Evolutionary conservation across 2,329 filamentous ascomycete genomes (phyloP), one percentile per base, ranked within the genome.

Genomic region (Phialophora expanda): DNA sequence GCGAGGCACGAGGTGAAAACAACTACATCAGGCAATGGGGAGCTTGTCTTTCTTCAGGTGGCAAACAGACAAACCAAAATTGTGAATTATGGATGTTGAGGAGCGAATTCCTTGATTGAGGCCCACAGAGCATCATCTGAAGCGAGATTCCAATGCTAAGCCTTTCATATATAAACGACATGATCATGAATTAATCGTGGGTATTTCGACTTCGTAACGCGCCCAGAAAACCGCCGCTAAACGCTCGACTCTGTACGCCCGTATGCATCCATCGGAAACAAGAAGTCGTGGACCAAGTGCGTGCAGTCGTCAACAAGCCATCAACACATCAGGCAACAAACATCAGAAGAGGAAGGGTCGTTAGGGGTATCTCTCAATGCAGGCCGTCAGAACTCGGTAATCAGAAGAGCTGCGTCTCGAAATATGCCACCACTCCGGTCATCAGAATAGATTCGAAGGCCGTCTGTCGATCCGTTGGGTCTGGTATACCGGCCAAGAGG

Each of bases 331-430:
- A 64, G 55, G 28, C 32, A 57, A 68, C 66, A 38, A 30, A 9
- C 56, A 63, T 26, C 46, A 38, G 58, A 62, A 44, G 32, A 38
- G 44, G 24, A 60, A 51, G 34, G 59, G 59, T 68, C 64, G 64
- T 66, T 54, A 69, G 44, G 68, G 66, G 66, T 68, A 68, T 70
- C 66, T 69, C 62, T 67, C 56, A 66, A 65, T 64, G 62, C 61
- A 61, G 59, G 66, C 64, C 66, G 65, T 70, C 62, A 65, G 60
- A 62, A 63, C 58, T 60, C 44, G 50, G 61, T 56, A 55, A 59
- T 56, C 63, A 66, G 66, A 68, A 65, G 66, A 50, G 56, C 48
- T 66, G 62, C 61, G 60, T 62, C 26, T 63, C 68, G 54, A 67
- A 64, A 41, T 41, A 56, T 65, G 53, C 65, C 65, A 60, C 61